These are phyloP conservation scores for Solanum hybrid DNA, from an alignment of 305 asterid species.

Conservation along the genomic window DNA sequence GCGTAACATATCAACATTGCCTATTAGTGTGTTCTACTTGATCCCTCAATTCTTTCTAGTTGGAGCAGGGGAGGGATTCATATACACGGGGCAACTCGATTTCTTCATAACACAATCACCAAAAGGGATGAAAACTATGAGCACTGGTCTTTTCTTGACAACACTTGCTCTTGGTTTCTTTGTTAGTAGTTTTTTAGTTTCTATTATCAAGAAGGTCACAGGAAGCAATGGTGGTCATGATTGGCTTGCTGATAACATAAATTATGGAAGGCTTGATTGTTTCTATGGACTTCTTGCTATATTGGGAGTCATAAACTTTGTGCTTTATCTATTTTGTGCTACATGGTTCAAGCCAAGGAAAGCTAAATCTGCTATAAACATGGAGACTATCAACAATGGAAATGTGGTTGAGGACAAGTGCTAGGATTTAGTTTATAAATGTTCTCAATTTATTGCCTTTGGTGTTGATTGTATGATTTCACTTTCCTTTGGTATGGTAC, in stretches of 20 bases:
- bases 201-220: conserved; percentile 27
- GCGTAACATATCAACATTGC: conserved; percentile 3
- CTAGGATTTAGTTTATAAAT: not conserved
- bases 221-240: conserved; percentile 14
- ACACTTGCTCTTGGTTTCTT: conserved; percentile 39
- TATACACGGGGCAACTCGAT: conserved; percentile 41
- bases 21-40: conserved; percentile 27
- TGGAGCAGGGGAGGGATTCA: conserved; percentile 41
- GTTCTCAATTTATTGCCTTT: not conserved
- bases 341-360: conserved; percentile 21
- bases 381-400: conserved; percentile 13
- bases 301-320: conserved; percentile 23
- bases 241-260: conserved; percentile 33
- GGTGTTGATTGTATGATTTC: not conserved
- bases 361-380: conserved; percentile 1
- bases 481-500: not conserved
- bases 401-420: conserved; percentile 10
- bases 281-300: conserved; percentile 33
- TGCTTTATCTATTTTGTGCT: conserved; percentile 18
- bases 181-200: conserved; percentile 31
- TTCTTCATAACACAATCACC: conserved; percentile 41
- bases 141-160: conserved; percentile 39
- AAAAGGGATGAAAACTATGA: conserved; percentile 44
- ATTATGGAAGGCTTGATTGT: conserved; percentile 26
- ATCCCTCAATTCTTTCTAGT: conserved; percentile 40